Evolutionary conservation across 202 grass and related monocot species (phyloP), one percentile per base, ranked within the genome.

Genomic region (Alloteropsis angusta): DNA sequence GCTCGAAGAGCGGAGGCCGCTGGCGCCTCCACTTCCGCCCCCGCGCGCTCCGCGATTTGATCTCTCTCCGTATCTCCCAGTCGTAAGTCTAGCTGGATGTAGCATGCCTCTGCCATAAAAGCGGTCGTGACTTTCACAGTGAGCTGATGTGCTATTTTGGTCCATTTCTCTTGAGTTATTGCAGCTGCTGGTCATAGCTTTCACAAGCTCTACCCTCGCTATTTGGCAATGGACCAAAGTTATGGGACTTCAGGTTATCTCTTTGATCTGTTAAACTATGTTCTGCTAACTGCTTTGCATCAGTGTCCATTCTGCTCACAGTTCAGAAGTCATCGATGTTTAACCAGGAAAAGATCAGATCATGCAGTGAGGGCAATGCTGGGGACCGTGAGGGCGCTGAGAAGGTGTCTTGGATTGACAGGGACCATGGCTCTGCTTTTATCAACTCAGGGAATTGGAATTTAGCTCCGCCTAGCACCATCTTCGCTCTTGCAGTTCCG

Each of bases 201-300:
- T 85, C 53, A 61, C 83, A 56, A 88, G 78, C 60, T 83, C 71
- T 26, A 65, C 86, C 75, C 72, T 94, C 15, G 89, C 89, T 26
- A 58, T 94, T 67, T 92, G 80, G 88, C 95, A 93, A 79, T 88
- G 89, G 83, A 85, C 85, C 22, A 84, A 87, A 90, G 73, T 92
- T 83, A 37, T 89, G 30, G 61, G 71, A 49, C 92, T 98, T 34
- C 80, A 95, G 95, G 95, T 97, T 76, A 76, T 17, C 5, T 38
- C 70, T 64, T 48, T 60, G 19, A 53, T 80, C 46, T 43, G 12
- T 68, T 43, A 75, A 28, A 77, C 56, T 21, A 7, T 52, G 59
- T 44, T 22, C 22, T 46, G 16, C 44, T 54, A 32, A 18, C 26
- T 58, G 7, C 6, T 66, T 78, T 77, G 17, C 13, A 22, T 42